Percentiles rank a stretch among this genome's conserved stretches.
phyloP scores from a whole-genome alignment of 345 rosid species.

The Schrenkiella parvula region DNA sequence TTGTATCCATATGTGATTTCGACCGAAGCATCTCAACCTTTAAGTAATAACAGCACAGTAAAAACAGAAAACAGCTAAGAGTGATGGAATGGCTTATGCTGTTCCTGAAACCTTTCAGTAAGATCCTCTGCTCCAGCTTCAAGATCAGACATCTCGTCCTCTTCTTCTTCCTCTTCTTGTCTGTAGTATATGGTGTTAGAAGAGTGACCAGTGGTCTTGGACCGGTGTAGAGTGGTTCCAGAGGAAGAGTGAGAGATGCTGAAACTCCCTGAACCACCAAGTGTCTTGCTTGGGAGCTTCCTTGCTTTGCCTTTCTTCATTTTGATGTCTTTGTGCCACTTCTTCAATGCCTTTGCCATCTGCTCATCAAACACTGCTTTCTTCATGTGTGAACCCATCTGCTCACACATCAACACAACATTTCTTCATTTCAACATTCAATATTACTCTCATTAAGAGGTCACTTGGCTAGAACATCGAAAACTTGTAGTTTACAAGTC shows the following conservation, averaged over 20 bases:
- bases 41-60: not conserved
- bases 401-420: not conserved
- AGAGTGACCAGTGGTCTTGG: slow-evolving; percentile 80
- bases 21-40: not conserved
- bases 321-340: slow-evolving; percentile 76
- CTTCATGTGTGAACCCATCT: slow-evolving; percentile 88
- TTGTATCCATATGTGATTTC: too few relatives aligned
- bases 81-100: not conserved
- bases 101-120: not conserved
- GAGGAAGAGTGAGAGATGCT: slow-evolving; percentile 23
- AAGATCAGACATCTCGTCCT: slow-evolving; percentile 43
- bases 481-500: not conserved
- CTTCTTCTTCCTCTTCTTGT: slow-evolving; percentile 34
- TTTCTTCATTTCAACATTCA: not conserved
- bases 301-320: slow-evolving; percentile 50
- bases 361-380: slow-evolving; percentile 87
- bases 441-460: not conserved
- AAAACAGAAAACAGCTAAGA: not conserved
- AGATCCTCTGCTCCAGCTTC: slow-evolving; percentile 37
- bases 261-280: slow-evolving; percentile 47
- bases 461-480: not conserved
- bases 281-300: slow-evolving; percentile 31
- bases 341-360: slow-evolving; percentile 85
- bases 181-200: slow-evolving; percentile 32
- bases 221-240: slow-evolving; percentile 50